phyloP scores from a whole-genome alignment of 2,329 filamentous ascomycete genomes.

The Seiridium cupressi region DNA sequence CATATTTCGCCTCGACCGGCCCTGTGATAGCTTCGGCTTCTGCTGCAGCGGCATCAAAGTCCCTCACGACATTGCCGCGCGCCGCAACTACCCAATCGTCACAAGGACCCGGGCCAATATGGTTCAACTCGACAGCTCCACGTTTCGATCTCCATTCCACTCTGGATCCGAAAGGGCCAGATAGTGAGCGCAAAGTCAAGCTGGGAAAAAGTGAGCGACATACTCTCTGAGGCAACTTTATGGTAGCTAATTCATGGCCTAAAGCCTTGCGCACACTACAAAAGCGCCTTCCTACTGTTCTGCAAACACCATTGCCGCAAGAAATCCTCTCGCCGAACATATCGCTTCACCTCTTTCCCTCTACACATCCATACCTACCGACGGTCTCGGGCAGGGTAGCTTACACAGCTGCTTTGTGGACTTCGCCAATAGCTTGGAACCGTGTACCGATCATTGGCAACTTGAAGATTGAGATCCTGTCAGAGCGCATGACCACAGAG shows the following conservation, averaged over 20 bases:
- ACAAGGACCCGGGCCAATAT: constrained; percentile 34
- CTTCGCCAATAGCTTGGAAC: constrained; percentile 94
- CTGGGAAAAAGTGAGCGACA: constrained; percentile 56
- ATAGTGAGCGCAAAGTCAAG: constrained; percentile 59
- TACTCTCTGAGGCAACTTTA: background rate
- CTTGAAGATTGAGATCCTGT: constrained; percentile 81
- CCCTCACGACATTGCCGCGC: constrained; percentile 10
- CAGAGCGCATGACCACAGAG: constrained; percentile 78
- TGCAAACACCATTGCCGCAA: constrained; percentile 67
- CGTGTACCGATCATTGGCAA: constrained; percentile 87
- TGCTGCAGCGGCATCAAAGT: constrained; percentile 8
- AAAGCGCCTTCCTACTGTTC: constrained; percentile 63
- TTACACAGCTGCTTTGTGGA: constrained; percentile 93
- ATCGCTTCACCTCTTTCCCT: constrained; percentile 67
- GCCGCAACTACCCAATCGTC: constrained; percentile 12
- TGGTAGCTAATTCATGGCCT: constrained; percentile 9
- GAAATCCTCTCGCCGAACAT: constrained; percentile 76
- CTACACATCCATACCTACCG: constrained; percentile 83
- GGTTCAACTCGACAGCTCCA: constrained; percentile 41
- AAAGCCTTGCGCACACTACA: constrained; percentile 64
- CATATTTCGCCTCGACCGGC: constrained; percentile 2
- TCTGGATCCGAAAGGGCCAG: constrained; percentile 30
- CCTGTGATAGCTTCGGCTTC: background rate
- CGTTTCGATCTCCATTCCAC: constrained; percentile 20
- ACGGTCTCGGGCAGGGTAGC: constrained; percentile 87